These are phyloP conservation scores for Mortierella sp. DNA, from an alignment of 371 early-diverging fungal genomes.

Conservation along the genomic window DNA sequence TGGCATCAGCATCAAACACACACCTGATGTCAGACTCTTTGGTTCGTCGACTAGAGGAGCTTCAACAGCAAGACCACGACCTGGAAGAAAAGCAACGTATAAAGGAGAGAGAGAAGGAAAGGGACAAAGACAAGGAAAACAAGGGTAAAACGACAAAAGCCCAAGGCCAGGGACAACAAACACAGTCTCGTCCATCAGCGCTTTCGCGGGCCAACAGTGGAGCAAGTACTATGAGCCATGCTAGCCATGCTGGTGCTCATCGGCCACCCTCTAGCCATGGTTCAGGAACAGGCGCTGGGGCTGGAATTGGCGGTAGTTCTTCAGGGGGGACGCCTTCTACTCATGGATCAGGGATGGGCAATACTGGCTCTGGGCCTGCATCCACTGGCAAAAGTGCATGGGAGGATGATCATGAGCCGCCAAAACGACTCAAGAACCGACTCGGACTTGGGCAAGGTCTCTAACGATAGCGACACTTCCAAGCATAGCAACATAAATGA, in stretches of 20 bases:
- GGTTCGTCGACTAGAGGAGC: conserved; percentile 39
- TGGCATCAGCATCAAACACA: conserved; percentile 12
- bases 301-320: too few relatives aligned
- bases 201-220: conserved; percentile 39
- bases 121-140: conserved; percentile 11
- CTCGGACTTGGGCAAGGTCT: conserved; percentile 21
- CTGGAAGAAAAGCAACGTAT: conserved; percentile 16
- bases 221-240: conserved; percentile 22
- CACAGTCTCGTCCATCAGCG: conserved; percentile 8
- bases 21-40: conserved; percentile 39
- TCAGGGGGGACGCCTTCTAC: conserved; percentile 5
- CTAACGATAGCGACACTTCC: not conserved
- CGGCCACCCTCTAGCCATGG: conserved; percentile 16
- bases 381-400: conserved; percentile 4
- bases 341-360: not conserved
- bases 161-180: not conserved
- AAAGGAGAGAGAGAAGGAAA: conserved; percentile 13
- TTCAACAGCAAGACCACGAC: conserved; percentile 49
- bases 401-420: conserved; percentile 30
- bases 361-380: not conserved
- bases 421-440: conserved; percentile 13
- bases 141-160: conserved; percentile 2
- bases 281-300: conserved; percentile 2
- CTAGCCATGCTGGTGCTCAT: not conserved
- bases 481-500: not conserved